phyloP scores from a whole-genome alignment of 2,329 filamentous ascomycete species.

The Tolypocladium cylindrosporum region DNA sequence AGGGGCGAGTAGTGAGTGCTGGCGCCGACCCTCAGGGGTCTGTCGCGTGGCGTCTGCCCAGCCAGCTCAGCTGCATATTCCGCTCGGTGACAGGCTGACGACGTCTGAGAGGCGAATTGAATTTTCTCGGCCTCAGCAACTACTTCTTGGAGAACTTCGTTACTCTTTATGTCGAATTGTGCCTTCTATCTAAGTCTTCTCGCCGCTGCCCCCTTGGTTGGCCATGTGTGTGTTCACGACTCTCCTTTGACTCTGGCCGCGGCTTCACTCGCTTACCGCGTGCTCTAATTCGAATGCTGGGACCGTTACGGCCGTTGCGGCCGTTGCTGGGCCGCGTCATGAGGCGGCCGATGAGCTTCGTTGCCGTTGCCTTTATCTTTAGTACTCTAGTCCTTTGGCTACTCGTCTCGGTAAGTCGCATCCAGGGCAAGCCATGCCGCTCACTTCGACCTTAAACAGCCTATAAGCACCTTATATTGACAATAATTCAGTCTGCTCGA shows the following conservation, averaged over 20 bases:
- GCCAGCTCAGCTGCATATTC: background rate
- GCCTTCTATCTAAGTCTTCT: background rate
- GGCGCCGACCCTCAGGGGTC: background rate
- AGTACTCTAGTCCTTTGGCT: conserved; percentile 5
- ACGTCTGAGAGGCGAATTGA: background rate
- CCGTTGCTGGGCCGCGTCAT: background rate
- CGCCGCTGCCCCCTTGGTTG: background rate
- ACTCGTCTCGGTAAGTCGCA: conserved; percentile 3
- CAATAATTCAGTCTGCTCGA: background rate
- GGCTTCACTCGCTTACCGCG: background rate
- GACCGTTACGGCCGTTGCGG: background rate
- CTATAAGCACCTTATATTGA: background rate
- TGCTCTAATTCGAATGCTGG: background rate
- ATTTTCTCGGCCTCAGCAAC: background rate
- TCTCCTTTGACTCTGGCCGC: background rate
- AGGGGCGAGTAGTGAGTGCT: background rate
- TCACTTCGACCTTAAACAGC: background rate
- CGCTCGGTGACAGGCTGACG: background rate
- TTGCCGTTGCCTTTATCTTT: conserved; percentile 4
- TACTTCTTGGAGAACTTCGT: background rate
- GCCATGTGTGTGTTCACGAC: background rate
- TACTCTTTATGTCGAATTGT: background rate
- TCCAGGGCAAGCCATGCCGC: background rate
- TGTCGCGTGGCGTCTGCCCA: too few relatives aligned
- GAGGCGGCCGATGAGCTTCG: background rate